Evolutionary conservation across 2,329 filamentous ascomycete species (phyloP).

Genomic region (Cytospora leucostoma): DNA sequence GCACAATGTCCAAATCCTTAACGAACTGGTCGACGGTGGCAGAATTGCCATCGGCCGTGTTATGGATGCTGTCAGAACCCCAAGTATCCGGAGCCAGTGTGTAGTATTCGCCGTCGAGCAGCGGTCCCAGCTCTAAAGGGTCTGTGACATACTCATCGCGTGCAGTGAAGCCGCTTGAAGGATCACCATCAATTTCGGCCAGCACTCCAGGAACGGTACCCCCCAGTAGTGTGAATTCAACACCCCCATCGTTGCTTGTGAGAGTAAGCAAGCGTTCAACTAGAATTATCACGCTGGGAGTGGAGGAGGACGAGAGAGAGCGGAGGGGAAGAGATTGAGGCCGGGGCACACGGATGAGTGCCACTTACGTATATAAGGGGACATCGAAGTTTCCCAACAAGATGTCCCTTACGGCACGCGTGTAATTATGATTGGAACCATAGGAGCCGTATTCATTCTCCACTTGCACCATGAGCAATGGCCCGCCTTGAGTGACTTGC

Average conservation of each 20-base stretch:
- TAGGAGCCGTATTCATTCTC: slow-evolving; percentile 56
- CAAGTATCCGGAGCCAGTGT: slow-evolving; percentile 47
- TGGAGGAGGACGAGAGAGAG: background rate
- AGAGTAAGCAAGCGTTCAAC: background rate
- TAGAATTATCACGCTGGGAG: background rate
- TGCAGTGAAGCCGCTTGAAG: slow-evolving; percentile 41
- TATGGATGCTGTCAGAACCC: slow-evolving; percentile 42
- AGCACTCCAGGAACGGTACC: slow-evolving; percentile 48
- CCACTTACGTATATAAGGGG: slow-evolving; percentile 44
- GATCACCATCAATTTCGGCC: slow-evolving; percentile 49
- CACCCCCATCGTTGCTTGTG: slow-evolving; percentile 45
- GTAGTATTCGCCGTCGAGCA: slow-evolving; percentile 54
- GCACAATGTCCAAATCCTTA: slow-evolving; percentile 41
- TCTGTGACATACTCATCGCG: slow-evolving; percentile 47
- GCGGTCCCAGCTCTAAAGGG: slow-evolving; percentile 44
- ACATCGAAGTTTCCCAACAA: slow-evolving; percentile 45
- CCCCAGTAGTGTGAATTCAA: slow-evolving; percentile 44
- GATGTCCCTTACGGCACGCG: slow-evolving; percentile 43
- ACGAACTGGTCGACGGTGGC: slow-evolving; percentile 34
- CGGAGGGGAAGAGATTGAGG: background rate
- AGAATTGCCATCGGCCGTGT: slow-evolving; percentile 36
- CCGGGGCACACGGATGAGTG: too few relatives aligned
- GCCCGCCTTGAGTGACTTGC: slow-evolving; percentile 46
- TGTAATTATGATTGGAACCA: slow-evolving; percentile 48
- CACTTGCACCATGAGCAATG: slow-evolving; percentile 52